Base-by-base conservation (phyloP, 208 protist species). In the Wallacemonas collosoma region DNA sequence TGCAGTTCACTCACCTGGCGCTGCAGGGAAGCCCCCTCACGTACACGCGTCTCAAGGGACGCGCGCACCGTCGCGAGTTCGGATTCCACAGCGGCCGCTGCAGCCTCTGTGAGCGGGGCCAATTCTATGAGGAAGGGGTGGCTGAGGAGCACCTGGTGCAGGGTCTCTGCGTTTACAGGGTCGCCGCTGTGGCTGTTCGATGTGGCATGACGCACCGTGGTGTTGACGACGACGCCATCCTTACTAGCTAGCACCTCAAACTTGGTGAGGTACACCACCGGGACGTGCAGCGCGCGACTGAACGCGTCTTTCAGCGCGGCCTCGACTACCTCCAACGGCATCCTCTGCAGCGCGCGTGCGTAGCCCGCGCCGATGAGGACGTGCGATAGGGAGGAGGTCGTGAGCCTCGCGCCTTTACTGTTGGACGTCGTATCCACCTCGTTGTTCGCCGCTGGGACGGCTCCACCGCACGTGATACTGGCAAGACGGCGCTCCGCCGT, bases 171-270 rank as follows among this genome's bases (percentile, higher is more conserved):
- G 17, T 14, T 41, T 15, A 87, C 9, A 36, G 69, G 69, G 75
- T 6, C 45, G 45, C 45, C 45, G 12, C 45, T 50, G 8, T 6
- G 45, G 45, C 45, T 50, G 45, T 26, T 26, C 26, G 26, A 26
- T 26, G 45, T 12, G 45, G 45, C 45, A 12, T 90, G 87, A 36
- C 75, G 77, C 26, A 91, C 71, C 55, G 83, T 79, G 9, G 89
- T 45, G 54, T 91, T 83, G 17, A 90, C 53, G 58, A 68, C 68
- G 47, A 91, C 80, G 9, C 81, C 73, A 47, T 85, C 83, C 17
- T 64, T 63, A 43, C 75, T 78, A 1, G 79, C 48, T 4, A 65
- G 77, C 45, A 94, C 63, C 41, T 80, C 76, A 2, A 89, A 54
- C 48, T 83, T 72, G 17, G 70, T 71, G 5, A 94, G 50, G 70